A percentile compares a stretch with the other conserved stretches of the same genome.
phyloP scores from a whole-genome alignment of 345 rosid species.

The Angophora floribunda region DNA sequence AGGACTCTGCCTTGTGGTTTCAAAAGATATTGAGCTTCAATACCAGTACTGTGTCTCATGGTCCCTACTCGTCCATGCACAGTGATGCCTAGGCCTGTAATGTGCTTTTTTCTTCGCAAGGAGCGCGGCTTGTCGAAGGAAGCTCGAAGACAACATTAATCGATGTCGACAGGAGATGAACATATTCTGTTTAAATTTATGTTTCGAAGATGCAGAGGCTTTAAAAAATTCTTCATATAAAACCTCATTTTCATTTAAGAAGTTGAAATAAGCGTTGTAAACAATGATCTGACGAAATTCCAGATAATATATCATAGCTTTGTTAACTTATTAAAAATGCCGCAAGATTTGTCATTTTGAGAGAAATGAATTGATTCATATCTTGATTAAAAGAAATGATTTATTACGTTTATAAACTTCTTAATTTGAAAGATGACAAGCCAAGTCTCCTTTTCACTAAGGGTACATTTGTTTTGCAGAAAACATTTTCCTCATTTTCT shows the following conservation, averaged over 20 bases:
- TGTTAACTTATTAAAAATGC: not conserved
- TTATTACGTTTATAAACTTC: not conserved
- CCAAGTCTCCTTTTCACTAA: not conserved
- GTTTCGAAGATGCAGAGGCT: not conserved
- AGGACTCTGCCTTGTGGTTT: slow-evolving; percentile 22
- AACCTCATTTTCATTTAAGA: not conserved
- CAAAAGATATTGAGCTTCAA: slow-evolving; percentile 2
- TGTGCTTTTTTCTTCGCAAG: not conserved
- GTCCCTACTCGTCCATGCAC: not conserved
- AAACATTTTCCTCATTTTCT: too few relatives aligned
- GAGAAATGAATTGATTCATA: not conserved
- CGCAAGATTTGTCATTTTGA: not conserved
- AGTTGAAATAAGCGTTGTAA: not conserved
- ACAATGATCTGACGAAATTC: not conserved
- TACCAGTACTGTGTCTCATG: not conserved
- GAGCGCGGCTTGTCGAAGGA: not conserved
- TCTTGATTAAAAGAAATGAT: not conserved
- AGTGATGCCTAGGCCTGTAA: not conserved
- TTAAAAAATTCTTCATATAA: not conserved
- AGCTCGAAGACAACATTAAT: not conserved
- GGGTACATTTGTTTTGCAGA: too few relatives aligned
- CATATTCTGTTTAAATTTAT: not conserved
- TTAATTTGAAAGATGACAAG: not conserved
- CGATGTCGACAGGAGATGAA: not conserved
- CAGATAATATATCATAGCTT: not conserved